These are phyloP conservation scores for Saccharomycopsis fibuligera DNA, from an alignment of 805 yeast genomes.

Conservation along the genomic window DNA sequence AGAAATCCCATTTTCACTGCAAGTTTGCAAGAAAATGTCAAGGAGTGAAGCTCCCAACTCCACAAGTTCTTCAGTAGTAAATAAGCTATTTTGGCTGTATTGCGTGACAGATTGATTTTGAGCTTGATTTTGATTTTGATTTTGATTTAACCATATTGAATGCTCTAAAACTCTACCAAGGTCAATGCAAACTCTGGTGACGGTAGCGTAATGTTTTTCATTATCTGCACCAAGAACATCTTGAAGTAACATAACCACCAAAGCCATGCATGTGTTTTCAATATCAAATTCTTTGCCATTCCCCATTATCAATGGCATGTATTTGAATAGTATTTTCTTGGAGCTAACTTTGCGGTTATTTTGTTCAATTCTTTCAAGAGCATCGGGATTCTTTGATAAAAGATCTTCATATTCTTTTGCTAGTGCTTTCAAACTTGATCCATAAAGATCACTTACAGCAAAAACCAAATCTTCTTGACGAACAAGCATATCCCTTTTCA, in stretches of 20 bases:
- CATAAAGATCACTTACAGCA: neutral
- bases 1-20: neutral
- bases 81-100: neutral
- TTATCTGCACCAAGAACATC: neutral
- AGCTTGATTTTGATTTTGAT: neutral
- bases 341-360: neutral
- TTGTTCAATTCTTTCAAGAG: neutral
- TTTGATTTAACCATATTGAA: neutral
- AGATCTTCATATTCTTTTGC: neutral
- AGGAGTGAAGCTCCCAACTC: conserved; percentile 7
- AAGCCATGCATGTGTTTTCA: too few species aligned
- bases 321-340: too few species aligned
- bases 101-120: too few species aligned
- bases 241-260: neutral
- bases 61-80: neutral
- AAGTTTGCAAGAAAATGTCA: neutral
- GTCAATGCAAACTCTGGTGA: neutral
- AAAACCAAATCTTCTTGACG: too few species aligned
- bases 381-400: neutral
- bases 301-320: neutral
- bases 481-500: too few species aligned
- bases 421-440: neutral
- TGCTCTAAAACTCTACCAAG: neutral
- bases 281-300: too few species aligned
- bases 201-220: neutral